Evolutionary conservation across 495 filamentous ascomycete genomes (phyloP).

Genomic region (Cairneyella variabilis): DNA sequence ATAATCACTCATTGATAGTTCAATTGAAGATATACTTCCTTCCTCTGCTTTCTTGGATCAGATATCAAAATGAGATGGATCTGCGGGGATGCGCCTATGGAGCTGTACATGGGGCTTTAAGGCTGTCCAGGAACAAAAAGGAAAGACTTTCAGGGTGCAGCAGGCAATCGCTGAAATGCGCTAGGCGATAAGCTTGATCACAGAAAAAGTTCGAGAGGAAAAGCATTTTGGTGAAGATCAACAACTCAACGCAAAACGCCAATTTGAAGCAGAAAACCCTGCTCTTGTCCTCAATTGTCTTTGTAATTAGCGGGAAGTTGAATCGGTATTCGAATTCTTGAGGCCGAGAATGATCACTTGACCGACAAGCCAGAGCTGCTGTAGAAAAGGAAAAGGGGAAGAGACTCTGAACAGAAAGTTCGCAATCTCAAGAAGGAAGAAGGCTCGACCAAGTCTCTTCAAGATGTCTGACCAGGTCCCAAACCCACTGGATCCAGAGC

Average conservation of each 20-base stretch:
- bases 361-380: too few species aligned
- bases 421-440: too few species aligned
- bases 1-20: neutral
- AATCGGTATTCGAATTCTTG: too few species aligned
- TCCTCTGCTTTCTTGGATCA: neutral
- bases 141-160: neutral
- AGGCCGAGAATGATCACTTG: too few species aligned
- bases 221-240: too few species aligned
- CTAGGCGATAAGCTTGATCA: neutral
- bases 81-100: neutral
- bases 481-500: conserved; percentile 7
- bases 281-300: too few species aligned
- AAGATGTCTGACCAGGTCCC: neutral
- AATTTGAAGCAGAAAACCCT: neutral
- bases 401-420: too few species aligned
- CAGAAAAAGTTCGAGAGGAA: too few species aligned
- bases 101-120: neutral
- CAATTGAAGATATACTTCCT: conserved; percentile 5
- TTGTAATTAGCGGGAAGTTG: too few species aligned
- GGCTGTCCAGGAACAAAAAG: neutral
- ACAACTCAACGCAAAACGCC: too few species aligned
- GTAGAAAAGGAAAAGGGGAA: too few species aligned
- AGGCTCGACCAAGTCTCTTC: too few species aligned
- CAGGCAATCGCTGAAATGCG: neutral
- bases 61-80: neutral